Base-by-base conservation (phyloP, 2,329 filamentous ascomycete genomes). In the Scleromitrula shiraiana region DNA sequence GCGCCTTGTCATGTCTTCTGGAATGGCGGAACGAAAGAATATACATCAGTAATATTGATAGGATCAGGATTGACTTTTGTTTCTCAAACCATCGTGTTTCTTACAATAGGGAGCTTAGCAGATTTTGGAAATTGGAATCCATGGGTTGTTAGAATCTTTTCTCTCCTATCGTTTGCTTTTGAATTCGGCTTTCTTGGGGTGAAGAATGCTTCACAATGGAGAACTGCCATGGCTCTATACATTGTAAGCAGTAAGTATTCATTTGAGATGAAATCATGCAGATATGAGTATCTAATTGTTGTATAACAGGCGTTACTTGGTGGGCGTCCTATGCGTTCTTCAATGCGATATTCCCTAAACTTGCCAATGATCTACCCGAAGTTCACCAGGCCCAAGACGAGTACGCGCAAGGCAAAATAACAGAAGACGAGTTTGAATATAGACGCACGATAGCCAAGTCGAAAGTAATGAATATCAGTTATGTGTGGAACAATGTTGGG, bases 261-360 rank as follows among this genome's bases (percentile, higher is more conserved):
- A 33, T 5, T 14, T 37, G 29, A 19, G 15, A n/a, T 4, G 10
- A 23, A 7, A 15, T 35, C 24, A 6, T 22, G n/a, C 26, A 6
- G 24, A 26, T 15, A n/a, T n/a, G n/a, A 17, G 15, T 40, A 15
- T 38, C 45, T 39, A 17, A 30, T 30, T 5, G 35, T 14, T 19
- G 4, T 5, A 5, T 10, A 30, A 27, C 20, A 63, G 60, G 58
- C 27, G 53, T 62, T 27, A 59, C 59, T 10, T 63, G 56, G 50
- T 61, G 59, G 60, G 55, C 60, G 4, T 63, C 60, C 2, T 63
- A 63, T 30, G 61, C 62, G 26, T 63, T 63, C 35, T 63, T 62
- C 53, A 62, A 62, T 37, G 61, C 60, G 4, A 59, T 62, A 14
- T 63, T 63, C 39, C 61, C 61, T 2, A 62, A 62, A 42, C 46